These are phyloP conservation scores for Periconia digitata DNA, from an alignment of 2,329 filamentous ascomycete genomes.

Conservation along the genomic window DNA sequence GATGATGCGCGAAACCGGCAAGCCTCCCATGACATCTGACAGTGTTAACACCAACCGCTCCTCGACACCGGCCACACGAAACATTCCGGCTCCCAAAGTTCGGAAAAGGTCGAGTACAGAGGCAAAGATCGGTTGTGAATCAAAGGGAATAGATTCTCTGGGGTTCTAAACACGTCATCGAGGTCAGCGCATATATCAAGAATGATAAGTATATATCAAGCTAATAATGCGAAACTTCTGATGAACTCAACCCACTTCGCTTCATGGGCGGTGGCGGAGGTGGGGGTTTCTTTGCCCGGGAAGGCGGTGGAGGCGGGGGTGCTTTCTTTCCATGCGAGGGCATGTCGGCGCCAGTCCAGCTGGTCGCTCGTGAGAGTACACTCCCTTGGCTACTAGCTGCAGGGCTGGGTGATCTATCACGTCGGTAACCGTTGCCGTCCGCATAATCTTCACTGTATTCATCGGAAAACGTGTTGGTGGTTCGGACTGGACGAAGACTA, in stretches of 20 bases:
- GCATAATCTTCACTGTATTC: conserved; percentile 40
- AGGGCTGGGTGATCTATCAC: conserved; percentile 54
- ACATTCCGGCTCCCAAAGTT: no score
- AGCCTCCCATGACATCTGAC: no score
- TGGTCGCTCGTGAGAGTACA: conserved; percentile 53
- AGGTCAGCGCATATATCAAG: conserved; percentile 13
- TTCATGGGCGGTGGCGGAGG: conserved; percentile 67
- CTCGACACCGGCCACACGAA: no score
- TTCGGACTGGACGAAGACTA: conserved; percentile 48
- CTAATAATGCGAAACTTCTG: conserved; percentile 41
- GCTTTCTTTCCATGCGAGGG: conserved; percentile 51
- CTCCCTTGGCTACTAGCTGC: conserved; percentile 53
- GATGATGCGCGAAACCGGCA: no score
- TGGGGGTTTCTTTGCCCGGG: conserved; percentile 65
- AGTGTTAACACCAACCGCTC: no score
- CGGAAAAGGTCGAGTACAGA: no score
- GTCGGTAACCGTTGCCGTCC: conserved; percentile 31
- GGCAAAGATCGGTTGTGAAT: no score
- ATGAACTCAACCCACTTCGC: conserved; percentile 53
- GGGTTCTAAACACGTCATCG: conserved; percentile 16
- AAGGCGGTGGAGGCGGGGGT: conserved; percentile 60
- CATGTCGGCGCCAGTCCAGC: conserved; percentile 46
- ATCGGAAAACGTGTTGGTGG: conserved; percentile 37
- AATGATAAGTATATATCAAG: conserved; percentile 5
- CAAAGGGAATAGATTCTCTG: conserved; percentile 8